Conservation (phyloP, 352 stramenopile species). For the Phytophthora brassicae region DNA sequence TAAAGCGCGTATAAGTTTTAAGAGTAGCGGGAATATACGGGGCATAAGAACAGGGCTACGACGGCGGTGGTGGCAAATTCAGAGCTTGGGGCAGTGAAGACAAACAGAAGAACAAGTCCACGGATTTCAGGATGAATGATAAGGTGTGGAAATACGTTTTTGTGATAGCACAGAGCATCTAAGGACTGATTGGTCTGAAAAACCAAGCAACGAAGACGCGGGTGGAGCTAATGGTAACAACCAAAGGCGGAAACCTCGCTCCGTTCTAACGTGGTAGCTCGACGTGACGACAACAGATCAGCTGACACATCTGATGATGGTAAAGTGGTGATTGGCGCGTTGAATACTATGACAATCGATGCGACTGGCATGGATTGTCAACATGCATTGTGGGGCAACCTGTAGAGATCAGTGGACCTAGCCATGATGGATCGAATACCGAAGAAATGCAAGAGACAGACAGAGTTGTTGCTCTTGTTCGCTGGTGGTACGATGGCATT, state of each 20-base stretch:
- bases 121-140: slow-evolving; percentile 1
- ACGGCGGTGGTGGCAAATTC: background rate
- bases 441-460: too few relatives aligned
- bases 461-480: too few relatives aligned
- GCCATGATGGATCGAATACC: background rate
- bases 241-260: background rate
- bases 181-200: background rate
- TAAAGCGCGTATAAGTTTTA: background rate
- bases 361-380: too few relatives aligned
- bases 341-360: background rate
- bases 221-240: slow-evolving; percentile 3
- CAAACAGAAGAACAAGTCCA: background rate
- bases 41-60: background rate
- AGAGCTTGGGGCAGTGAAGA: background rate
- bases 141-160: background rate
- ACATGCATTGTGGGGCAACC: too few relatives aligned
- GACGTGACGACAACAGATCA: background rate
- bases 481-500: too few relatives aligned
- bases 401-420: background rate
- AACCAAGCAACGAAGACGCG: too few relatives aligned
- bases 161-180: slow-evolving; percentile 6
- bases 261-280: background rate
- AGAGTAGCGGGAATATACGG: background rate
- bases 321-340: background rate
- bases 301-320: background rate